Evolutionary conservation across 2,329 filamentous ascomycete species (phyloP), one percentile per base, ranked within the genome.

Genomic region (Bipolaris victoriae): DNA sequence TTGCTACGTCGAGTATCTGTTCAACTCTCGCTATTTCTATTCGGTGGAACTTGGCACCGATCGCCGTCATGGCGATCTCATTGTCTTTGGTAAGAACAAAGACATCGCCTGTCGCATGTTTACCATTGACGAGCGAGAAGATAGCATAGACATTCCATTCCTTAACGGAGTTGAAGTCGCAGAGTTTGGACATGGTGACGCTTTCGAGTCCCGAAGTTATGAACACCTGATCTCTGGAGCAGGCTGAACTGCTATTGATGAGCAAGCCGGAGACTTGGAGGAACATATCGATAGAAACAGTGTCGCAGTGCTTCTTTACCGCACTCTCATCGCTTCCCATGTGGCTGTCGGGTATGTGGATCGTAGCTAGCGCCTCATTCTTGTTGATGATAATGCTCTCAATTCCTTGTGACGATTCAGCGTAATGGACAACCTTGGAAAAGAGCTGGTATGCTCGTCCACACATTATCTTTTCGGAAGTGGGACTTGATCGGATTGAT

Each of bases 221-320:
- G 16, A 67, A 57, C 5, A 64, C 63, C 20, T 67, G 55, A 11
- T 52, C 58, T 16, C 33, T 48, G 26, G 29, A 40, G 15, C 52
- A 56, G 40, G 48, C 53, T 16, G 61, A 55, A 22, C 64, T 63
- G 43, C 54, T 66, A 29, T 66, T 67, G 35, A 67, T 60, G 11
- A 65, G 52, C 15, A 67, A 47, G 9, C 64, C 64, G 7, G 58
- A 58, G 3, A 65, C 62, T n/a, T 60, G 55, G 15, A 65, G 65
- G 33, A 67, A 67, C 10, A 51, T 47, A 39, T 67, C 64, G 18
- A 67, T 48, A 18, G 57, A 51, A 2, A 62, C 57, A n/a, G 64
- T 57, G 26, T 65, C 64, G 33, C 58, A 67, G 20, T 40, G 35
- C 10, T 48, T 31, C 5, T 18, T 49, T 3, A 51, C 60, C 6